Conservation (phyloP, 371 early-diverging fungal genomes). For the Haplosporangium sp. region DNA sequence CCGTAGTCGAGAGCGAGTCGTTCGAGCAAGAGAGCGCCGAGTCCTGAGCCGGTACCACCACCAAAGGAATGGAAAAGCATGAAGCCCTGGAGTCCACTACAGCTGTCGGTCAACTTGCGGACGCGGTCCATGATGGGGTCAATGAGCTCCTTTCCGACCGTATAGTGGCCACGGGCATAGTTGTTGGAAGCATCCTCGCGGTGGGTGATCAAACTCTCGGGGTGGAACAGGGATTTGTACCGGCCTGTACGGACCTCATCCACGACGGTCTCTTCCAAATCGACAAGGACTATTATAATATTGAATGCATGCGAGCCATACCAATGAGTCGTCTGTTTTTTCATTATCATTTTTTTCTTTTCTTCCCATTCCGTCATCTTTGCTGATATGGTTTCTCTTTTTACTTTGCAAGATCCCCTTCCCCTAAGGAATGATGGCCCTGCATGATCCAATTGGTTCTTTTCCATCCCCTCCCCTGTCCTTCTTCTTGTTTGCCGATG, state of each 20-base stretch:
- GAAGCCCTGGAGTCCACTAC: constrained; percentile 96
- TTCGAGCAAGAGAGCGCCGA: constrained; percentile 97
- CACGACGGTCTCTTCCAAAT: constrained; percentile 96
- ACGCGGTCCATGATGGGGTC: constrained; percentile 96
- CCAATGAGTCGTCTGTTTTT: neutral
- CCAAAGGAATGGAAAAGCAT: constrained; percentile 98
- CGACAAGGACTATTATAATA: constrained; percentile 82
- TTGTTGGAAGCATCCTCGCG: constrained; percentile 99
- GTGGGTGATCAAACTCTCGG: constrained; percentile 96
- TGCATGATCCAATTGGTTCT: too few relatives aligned
- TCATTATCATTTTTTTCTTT: neutral
- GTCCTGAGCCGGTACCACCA: constrained; percentile 99
- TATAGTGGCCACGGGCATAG: constrained; percentile 99
- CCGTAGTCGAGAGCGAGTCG: constrained; percentile 96
- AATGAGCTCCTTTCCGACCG: constrained; percentile 97
- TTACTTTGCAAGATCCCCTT: too few relatives aligned
- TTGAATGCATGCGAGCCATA: too few relatives aligned
- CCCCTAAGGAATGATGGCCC: too few relatives aligned
- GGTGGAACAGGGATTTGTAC: constrained; percentile 95
- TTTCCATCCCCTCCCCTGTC: neutral
- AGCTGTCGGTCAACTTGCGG: constrained; percentile 96
- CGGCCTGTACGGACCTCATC: constrained; percentile 95
- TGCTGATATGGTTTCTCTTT: too few relatives aligned
- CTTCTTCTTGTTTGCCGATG: neutral
- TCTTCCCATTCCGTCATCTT: neutral